Percentiles rank a stretch among this genome's conserved stretches.
Conservation (phyloP, 2,329 filamentous ascomycete genomes). For the Arthrobotrys pseudoclavata region DNA sequence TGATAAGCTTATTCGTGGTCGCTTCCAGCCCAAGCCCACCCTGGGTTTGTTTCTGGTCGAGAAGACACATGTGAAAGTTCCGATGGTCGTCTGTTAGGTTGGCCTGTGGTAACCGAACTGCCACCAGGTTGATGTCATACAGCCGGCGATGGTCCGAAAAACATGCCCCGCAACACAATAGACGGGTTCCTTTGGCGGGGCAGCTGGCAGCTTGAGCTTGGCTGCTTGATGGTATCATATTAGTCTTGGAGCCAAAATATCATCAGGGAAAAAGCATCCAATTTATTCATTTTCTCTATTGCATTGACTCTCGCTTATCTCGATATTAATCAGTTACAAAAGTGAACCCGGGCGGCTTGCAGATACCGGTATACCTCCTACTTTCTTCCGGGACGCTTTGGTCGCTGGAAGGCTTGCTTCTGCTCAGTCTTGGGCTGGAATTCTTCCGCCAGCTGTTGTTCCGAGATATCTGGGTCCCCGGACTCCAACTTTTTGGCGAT, state of each 20-base stretch:
- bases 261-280: slow-evolving; percentile 8
- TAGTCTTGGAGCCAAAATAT: background rate
- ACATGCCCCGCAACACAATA: slow-evolving; percentile 55
- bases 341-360: slow-evolving; percentile 21
- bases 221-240: background rate
- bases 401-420: slow-evolving; percentile 79
- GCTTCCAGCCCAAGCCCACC: slow-evolving; percentile 34
- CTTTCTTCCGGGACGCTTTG: slow-evolving; percentile 80
- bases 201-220: slow-evolving; percentile 7
- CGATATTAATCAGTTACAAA: slow-evolving; percentile 42
- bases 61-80: slow-evolving; percentile 53
- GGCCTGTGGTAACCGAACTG: slow-evolving; percentile 56
- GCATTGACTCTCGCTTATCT: slow-evolving; percentile 55
- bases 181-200: slow-evolving; percentile 43
- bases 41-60: slow-evolving; percentile 14
- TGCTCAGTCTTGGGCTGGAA: slow-evolving; percentile 77
- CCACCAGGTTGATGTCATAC: slow-evolving; percentile 57
- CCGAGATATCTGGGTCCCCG: slow-evolving; percentile 76
- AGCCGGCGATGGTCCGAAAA: slow-evolving; percentile 58
- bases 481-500: slow-evolving; percentile 76
- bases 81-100: slow-evolving; percentile 33
- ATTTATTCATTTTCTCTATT: slow-evolving; percentile 34
- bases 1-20: slow-evolving; percentile 57
- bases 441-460: slow-evolving; percentile 75
- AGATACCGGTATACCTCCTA: slow-evolving; percentile 35